Base-by-base conservation (phyloP, 805 yeast species). In the Wickerhamiella allomyrinae region DNA sequence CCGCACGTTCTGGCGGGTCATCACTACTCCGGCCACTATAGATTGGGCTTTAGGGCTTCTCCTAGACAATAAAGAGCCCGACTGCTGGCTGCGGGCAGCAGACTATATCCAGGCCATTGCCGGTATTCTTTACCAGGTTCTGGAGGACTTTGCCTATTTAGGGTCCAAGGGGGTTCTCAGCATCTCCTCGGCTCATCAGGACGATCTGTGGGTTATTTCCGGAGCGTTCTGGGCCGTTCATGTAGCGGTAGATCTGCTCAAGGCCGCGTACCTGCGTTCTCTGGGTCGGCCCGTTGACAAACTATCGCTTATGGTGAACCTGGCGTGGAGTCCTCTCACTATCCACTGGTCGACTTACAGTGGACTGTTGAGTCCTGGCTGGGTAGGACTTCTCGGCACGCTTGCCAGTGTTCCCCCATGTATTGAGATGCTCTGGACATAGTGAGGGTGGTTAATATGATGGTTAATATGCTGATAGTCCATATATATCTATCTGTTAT, bases 261-360 rank as follows among this genome's bases (percentile, higher is more conserved):
- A 53, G 41, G 31, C 37, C 14, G 48, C 50, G 13, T 43, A 51
- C 42, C 44, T 50, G 46, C 46, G 38, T 31, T 42, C 34, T 29
- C 41, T 34, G 17, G 45, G 50, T 31, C 45, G 40, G 36, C 46
- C 50, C 1, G 43, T 44, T 21, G 42, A 37, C 22, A 27, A 35
- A 29, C 49, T 53, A 35, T 46, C 49, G 29, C 45, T 63, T 17
- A 41, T 58, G 13, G 58, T 59, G 44, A 62, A 64, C 45, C 44
- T 58, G n/a, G 61, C 64, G 15, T 66, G 65, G 57, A 53, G 62
- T 29, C 70, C 70, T 5, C 49, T 65, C 37, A 60, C 69, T 3
- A 49, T 61, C 33, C 70, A 65, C 49, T 65, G 70, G 70, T 61
- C 68, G 2, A 47, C 59, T 9, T 55, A 57, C 40, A 45, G 40